These are phyloP conservation scores for Trametes maxima DNA, from an alignment of 768 basidiomycete genomes.

Conservation along the genomic window DNA sequence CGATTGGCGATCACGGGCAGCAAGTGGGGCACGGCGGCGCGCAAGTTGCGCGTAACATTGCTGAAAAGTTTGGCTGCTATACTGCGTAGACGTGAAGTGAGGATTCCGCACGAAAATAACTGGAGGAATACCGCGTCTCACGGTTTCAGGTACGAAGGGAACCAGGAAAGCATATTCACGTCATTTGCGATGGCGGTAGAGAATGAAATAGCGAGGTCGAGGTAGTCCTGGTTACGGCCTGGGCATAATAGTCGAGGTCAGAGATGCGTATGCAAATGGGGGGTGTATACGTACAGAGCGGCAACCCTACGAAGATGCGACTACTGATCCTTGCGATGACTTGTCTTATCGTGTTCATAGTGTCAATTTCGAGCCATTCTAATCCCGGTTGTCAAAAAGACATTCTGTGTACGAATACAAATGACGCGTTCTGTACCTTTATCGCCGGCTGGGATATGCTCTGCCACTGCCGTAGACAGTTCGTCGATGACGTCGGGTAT, in stretches of 20 bases:
- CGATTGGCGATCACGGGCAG: constrained; percentile 22
- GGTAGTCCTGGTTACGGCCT: constrained; percentile 46
- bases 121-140: constrained; percentile 9
- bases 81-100: background rate
- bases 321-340: constrained; percentile 34
- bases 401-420: background rate
- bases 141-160: constrained; percentile 39
- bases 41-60: background rate
- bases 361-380: constrained; percentile 30
- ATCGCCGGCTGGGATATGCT: constrained; percentile 29
- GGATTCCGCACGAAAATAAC: too few relatives aligned
- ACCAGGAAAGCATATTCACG: constrained; percentile 25
- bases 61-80: constrained; percentile 1
- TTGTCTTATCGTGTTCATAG: constrained; percentile 24
- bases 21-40: constrained; percentile 2
- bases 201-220: constrained; percentile 35
- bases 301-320: constrained; percentile 38
- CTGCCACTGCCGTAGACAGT: constrained; percentile 29
- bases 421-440: constrained; percentile 10
- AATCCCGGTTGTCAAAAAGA: constrained; percentile 17
- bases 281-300: constrained; percentile 33
- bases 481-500: constrained; percentile 31
- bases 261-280: background rate
- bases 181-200: constrained; percentile 33
- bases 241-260: background rate